Base-by-base conservation (phyloP, 176 grass and related monocot genomes). In the Musa itinerans region DNA sequence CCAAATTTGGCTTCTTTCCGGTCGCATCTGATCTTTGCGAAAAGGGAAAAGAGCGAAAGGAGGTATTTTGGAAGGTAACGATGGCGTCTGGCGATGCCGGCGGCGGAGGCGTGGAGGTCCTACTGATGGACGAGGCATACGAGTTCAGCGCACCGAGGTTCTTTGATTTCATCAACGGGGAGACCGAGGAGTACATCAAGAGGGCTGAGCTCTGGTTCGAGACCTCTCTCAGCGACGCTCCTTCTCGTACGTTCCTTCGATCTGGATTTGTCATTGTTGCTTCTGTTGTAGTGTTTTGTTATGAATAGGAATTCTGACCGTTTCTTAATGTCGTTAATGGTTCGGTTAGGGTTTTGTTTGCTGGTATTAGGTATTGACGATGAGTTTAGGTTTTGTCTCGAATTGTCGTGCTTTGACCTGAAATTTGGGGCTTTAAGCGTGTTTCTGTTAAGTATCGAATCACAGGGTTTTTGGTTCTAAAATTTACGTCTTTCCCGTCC, bases 121-220 rank as follows among this genome's bases (percentile, higher is more conserved):
- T 74, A 26, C 86, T 80, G 80, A 63, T 94, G 29, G 89, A 99
- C 67, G 81, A 89, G 74, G 66, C 70, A 8, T 99, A 99, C 81
- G 96, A 99, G 81, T 99, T 95, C 81, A 79, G 76, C 49, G 96
- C 96, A 24, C 96, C 96, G 5, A 85, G 48, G 65, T 99, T 84
- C 88, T 99, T 95, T 76, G 89, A 99, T 74, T 95, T 99, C 81
- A 26, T 76, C 73, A 65, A 63, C 73, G 83, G 87, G 15, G 96
- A 99, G 76, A 89, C 86, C 34, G 80, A 92, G 22, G 86, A 86
- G 50, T 76, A 85, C 2, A 49, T 99, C 17, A 74, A 69, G 53
- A 74, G 66, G 56, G 91, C 91, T 19, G 96, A 95, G 83, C 50
- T 83, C 54, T 99, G 96, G 96, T 99, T 99, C 83, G 81, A 95